phyloP scores from a whole-genome alignment of 768 basidiomycete genomes.

The Suillus americanus region DNA sequence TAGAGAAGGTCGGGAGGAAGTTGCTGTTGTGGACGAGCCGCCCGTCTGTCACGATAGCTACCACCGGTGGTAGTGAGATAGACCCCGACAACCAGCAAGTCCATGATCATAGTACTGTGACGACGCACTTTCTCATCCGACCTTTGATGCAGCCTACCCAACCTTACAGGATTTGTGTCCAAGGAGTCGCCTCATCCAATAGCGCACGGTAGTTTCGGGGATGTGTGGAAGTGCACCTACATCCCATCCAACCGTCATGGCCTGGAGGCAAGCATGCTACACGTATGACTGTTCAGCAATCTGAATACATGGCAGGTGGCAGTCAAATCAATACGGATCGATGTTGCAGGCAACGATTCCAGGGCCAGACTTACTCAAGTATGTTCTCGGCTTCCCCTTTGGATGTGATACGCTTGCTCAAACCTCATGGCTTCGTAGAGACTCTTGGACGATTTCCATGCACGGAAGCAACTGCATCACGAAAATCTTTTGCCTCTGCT shows the following conservation, averaged over 20 bases:
- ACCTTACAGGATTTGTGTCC: constrained; percentile 3
- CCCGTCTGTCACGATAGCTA: background rate
- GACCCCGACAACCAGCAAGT: constrained; percentile 1
- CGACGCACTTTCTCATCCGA: background rate
- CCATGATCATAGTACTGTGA: background rate
- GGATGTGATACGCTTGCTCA: background rate
- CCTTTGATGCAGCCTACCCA: background rate
- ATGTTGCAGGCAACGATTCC: constrained; percentile 1
- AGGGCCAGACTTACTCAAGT: constrained; percentile 5
- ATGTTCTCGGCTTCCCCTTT: background rate
- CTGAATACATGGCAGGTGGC: constrained; percentile 8
- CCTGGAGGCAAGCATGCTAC: background rate
- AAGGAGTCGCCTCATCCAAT: constrained; percentile 1
- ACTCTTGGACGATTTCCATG: constrained; percentile 16
- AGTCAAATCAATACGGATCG: constrained; percentile 10
- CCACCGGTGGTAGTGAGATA: background rate
- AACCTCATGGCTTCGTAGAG: constrained; percentile 7
- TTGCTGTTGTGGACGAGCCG: background rate
- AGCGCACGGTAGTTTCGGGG: constrained; percentile 8
- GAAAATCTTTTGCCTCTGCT: constrained; percentile 27
- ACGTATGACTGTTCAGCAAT: background rate
- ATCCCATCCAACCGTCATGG: background rate
- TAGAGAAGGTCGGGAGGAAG: background rate
- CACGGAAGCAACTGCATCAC: constrained; percentile 31
- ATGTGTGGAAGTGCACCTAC: constrained; percentile 11